Percentiles rank a stretch among this genome's conserved stretches.
Conservation (phyloP, 345 rosid genomes). For the Gossypium herbaceum region DNA sequence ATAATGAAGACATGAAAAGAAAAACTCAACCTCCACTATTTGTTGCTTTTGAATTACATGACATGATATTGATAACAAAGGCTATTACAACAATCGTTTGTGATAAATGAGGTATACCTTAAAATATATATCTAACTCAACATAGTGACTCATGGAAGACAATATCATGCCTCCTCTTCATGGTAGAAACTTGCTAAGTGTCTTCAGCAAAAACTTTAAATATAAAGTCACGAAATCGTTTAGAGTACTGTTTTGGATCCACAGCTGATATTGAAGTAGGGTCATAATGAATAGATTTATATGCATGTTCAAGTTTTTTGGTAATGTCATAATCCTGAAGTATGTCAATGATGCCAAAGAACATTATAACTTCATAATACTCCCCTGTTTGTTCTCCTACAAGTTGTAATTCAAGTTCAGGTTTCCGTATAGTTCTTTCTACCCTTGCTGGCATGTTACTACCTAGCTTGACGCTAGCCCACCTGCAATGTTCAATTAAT, state of each 20-base stretch:
- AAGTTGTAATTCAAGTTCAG: slow-evolving; percentile 50
- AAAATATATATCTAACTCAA: neutral
- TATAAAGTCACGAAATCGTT: slow-evolving; percentile 78
- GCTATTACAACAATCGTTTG: neutral
- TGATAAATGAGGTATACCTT: neutral
- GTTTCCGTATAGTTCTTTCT: slow-evolving; percentile 65
- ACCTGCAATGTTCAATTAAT: slow-evolving; percentile 35
- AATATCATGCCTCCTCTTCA: neutral
- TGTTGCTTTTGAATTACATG: neutral
- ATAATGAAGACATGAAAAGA: too few species aligned
- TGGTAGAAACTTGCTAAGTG: slow-evolving; percentile 2
- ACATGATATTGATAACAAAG: neutral
- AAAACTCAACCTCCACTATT: neutral
- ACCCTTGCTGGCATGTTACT: slow-evolving; percentile 74
- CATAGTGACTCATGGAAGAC: neutral
- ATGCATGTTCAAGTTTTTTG: slow-evolving; percentile 90
- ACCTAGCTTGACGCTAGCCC: slow-evolving; percentile 74
- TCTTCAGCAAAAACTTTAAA: slow-evolving; percentile 68
- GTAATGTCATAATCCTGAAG: slow-evolving; percentile 91
- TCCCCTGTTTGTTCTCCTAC: slow-evolving; percentile 80
- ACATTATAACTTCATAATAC: slow-evolving; percentile 69
- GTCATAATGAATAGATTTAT: slow-evolving; percentile 80
- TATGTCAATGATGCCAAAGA: slow-evolving; percentile 84
- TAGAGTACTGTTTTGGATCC: slow-evolving; percentile 79
- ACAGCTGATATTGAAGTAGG: slow-evolving; percentile 81